A percentile compares a stretch with the other conserved stretches of the same genome.
These are phyloP conservation scores for Aspergillus aculeatus DNA, from an alignment of 2,329 filamentous ascomycete species.

Conservation along the genomic window DNA sequence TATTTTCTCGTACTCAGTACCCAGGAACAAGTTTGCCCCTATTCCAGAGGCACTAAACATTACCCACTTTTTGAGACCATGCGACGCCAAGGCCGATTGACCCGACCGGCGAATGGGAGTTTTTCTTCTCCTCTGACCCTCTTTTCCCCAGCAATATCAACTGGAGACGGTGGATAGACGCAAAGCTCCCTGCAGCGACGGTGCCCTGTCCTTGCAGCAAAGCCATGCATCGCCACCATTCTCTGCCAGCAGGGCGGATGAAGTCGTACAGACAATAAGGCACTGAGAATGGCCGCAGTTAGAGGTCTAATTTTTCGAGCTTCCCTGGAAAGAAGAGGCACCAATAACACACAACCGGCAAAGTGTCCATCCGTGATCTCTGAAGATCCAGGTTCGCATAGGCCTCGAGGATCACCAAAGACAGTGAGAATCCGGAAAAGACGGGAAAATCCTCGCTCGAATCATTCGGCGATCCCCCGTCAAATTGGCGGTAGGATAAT, in stretches of 20 bases:
- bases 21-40: background rate
- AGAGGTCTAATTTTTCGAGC: too few species aligned
- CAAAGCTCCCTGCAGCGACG: conserved; percentile 12
- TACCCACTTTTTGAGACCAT: conserved; percentile 9
- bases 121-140: conserved; percentile 2
- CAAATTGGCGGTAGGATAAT: conserved; percentile 4
- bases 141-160: conserved; percentile 5
- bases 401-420: background rate
- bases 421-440: background rate
- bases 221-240: background rate
- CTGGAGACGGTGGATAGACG: background rate
- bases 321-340: too few species aligned
- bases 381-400: background rate
- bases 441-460: background rate
- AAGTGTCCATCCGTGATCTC: background rate
- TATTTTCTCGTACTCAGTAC: background rate
- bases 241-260: background rate
- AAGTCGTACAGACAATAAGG: background rate
- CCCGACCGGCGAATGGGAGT: conserved; percentile 17
- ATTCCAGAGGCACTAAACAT: background rate
- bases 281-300: background rate
- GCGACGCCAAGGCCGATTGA: conserved; percentile 6
- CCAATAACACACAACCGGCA: too few species aligned
- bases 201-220: background rate
- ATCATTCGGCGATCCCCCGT: background rate